These are phyloP conservation scores for Candida multigemmis DNA, from an alignment of 805 yeast genomes.

Conservation along the genomic window DNA sequence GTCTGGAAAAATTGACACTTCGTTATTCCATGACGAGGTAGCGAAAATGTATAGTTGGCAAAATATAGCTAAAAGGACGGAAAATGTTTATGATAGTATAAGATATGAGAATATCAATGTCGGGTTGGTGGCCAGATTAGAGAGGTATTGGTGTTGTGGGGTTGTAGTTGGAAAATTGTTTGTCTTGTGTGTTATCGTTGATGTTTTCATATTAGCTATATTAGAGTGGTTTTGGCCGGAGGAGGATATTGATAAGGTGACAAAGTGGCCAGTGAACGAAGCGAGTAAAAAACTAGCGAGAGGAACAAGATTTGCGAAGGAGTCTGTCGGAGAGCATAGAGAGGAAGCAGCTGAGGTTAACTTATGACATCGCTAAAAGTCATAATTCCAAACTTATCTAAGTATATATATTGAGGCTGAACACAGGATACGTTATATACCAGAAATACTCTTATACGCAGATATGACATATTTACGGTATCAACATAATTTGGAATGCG, in stretches of 20 bases:
- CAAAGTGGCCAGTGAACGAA: constrained; percentile 62
- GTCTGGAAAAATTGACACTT: constrained; percentile 55
- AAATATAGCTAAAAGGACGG: constrained; percentile 82
- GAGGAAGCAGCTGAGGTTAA: constrained; percentile 1
- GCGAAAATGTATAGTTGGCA: constrained; percentile 85
- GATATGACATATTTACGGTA: too few species aligned
- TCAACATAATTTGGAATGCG: too few species aligned
- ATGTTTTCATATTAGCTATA: constrained; percentile 51
- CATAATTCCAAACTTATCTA: too few species aligned
- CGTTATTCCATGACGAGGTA: constrained; percentile 69
- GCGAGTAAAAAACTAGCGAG: too few species aligned
- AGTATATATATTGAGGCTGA: too few species aligned
- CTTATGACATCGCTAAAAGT: too few species aligned
- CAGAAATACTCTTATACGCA: too few species aligned
- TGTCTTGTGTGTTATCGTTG: constrained; percentile 73
- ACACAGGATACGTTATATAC: too few species aligned
- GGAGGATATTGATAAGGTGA: constrained; percentile 58
- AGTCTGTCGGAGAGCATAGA: not conserved
- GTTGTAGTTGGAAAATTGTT: constrained; percentile 82
- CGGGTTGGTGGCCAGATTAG: constrained; percentile 50
- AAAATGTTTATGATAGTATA: constrained; percentile 58
- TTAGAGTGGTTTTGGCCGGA: constrained; percentile 69
- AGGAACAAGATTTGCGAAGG: not conserved
- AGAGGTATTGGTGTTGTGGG: constrained; percentile 60
- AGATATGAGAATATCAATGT: constrained; percentile 34